phyloP scores from a whole-genome alignment of 495 filamentous ascomycete genomes.

The Penicillium steckii region DNA sequence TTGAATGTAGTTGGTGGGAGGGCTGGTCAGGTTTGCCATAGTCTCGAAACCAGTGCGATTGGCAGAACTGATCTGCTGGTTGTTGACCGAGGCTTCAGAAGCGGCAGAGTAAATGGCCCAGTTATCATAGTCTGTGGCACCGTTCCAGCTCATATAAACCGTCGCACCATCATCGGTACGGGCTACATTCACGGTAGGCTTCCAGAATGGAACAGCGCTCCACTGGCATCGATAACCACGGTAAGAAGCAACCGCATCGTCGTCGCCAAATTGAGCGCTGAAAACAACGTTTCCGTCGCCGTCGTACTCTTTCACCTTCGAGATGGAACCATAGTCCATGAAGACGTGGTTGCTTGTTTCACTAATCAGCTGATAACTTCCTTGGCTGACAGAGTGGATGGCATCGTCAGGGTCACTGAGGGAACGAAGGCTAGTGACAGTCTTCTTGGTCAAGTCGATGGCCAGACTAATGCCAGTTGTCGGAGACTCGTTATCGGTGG shows the following conservation, averaged over 20 bases:
- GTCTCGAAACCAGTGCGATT: slow-evolving; percentile 37
- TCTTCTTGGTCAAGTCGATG: slow-evolving; percentile 40
- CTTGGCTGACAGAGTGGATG: slow-evolving; percentile 46
- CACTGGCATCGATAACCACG: slow-evolving; percentile 41
- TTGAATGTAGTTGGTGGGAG: slow-evolving; percentile 27
- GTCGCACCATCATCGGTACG: slow-evolving; percentile 14
- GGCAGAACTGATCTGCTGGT: slow-evolving; percentile 21
- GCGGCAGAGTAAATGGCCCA: slow-evolving; percentile 31
- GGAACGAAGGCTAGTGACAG: slow-evolving; percentile 32
- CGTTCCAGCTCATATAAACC: slow-evolving; percentile 43
- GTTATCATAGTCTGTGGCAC: slow-evolving; percentile 42
- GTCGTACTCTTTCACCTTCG: slow-evolving; percentile 49
- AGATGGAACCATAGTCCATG: slow-evolving; percentile 48
- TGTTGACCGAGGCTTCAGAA: slow-evolving; percentile 18
- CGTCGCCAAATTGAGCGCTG: slow-evolving; percentile 36
- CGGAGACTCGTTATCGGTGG: slow-evolving; percentile 22
- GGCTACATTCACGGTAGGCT: slow-evolving; percentile 27
- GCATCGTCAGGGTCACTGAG: slow-evolving; percentile 33
- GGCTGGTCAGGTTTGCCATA: slow-evolving; percentile 16
- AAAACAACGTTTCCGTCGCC: slow-evolving; percentile 29
- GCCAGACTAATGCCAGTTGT: slow-evolving; percentile 39
- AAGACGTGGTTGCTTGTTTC: slow-evolving; percentile 39
- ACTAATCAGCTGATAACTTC: slow-evolving; percentile 44
- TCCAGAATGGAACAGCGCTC: slow-evolving; percentile 39
- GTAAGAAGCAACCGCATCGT: slow-evolving; percentile 41